These are phyloP conservation scores for Solanum pinnatisectum DNA, from an alignment of 257 asterid species.

Conservation along the genomic window DNA sequence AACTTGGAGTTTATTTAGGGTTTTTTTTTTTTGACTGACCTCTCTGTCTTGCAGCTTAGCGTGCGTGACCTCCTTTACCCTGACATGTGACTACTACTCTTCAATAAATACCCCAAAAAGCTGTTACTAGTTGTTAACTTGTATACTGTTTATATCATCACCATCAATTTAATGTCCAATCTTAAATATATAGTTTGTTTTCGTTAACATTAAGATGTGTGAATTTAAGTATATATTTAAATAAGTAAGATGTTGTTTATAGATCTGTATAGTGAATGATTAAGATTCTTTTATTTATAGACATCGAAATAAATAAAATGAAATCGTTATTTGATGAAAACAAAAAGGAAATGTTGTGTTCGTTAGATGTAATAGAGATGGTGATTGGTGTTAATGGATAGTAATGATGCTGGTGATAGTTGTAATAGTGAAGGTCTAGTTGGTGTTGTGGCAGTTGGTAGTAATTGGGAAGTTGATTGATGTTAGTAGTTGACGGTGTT, in stretches of 20 bases:
- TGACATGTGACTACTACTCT: slow-evolving; percentile 8
- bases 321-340: no score
- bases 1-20: neutral
- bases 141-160: neutral
- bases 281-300: no score
- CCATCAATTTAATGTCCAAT: neutral
- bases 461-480: neutral
- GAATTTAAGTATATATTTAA: no score
- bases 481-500: no score
- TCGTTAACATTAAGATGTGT: no score
- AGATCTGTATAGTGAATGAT: no score
- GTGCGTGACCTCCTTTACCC: slow-evolving; percentile 7
- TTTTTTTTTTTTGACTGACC: neutral
- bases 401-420: neutral
- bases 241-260: no score
- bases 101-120: neutral
- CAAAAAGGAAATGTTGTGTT: neutral
- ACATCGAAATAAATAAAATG: no score
- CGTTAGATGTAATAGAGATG: neutral
- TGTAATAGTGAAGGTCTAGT: neutral
- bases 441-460: neutral
- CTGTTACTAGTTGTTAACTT: neutral
- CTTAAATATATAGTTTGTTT: neutral
- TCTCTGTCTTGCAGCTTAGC: slow-evolving; percentile 1
- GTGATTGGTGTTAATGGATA: neutral